phyloP scores from a whole-genome alignment of 2,329 filamentous ascomycete genomes.

The Paracoccidioides brasiliensis region DNA sequence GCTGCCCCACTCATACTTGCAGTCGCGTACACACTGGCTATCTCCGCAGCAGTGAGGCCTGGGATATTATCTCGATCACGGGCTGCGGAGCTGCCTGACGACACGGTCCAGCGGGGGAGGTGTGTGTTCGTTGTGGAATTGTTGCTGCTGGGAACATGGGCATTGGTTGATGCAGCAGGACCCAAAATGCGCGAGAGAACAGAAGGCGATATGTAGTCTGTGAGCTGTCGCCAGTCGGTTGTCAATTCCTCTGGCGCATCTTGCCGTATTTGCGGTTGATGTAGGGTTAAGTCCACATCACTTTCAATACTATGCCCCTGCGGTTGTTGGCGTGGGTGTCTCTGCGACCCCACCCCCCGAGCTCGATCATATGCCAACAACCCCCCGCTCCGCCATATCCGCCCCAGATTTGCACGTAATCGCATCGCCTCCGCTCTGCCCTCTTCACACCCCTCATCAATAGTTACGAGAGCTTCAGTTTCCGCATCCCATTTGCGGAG shows the following conservation, averaged over 20 bases:
- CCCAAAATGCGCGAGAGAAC: slow-evolving; percentile 41
- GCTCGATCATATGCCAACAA: slow-evolving; percentile 29
- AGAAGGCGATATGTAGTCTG: slow-evolving; percentile 35
- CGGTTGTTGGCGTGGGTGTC: slow-evolving; percentile 13
- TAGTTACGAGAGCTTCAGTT: slow-evolving; percentile 23
- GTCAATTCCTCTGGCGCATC: slow-evolving; percentile 25
- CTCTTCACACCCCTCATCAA: slow-evolving; percentile 21
- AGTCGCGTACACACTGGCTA: slow-evolving; percentile 6
- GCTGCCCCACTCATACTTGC: slow-evolving; percentile 8
- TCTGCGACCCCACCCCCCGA: slow-evolving; percentile 8
- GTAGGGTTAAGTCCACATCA: neutral
- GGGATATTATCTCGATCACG: slow-evolving; percentile 48
- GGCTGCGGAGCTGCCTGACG: slow-evolving; percentile 44
- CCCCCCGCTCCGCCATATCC: slow-evolving; percentile 41
- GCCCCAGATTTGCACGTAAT: slow-evolving; percentile 43
- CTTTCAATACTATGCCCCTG: slow-evolving; percentile 15
- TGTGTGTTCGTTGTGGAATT: neutral
- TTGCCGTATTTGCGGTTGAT: neutral
- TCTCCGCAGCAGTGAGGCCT: slow-evolving; percentile 31
- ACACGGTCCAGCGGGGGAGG: slow-evolving; percentile 38
- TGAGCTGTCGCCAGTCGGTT: slow-evolving; percentile 42
- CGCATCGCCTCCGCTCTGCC: slow-evolving; percentile 37
- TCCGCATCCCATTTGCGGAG: slow-evolving; percentile 43
- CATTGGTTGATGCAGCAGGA: neutral
- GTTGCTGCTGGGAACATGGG: neutral